These are phyloP conservation scores for Penstemon eatonii DNA, from an alignment of 257 asterid species.

Conservation along the genomic window DNA sequence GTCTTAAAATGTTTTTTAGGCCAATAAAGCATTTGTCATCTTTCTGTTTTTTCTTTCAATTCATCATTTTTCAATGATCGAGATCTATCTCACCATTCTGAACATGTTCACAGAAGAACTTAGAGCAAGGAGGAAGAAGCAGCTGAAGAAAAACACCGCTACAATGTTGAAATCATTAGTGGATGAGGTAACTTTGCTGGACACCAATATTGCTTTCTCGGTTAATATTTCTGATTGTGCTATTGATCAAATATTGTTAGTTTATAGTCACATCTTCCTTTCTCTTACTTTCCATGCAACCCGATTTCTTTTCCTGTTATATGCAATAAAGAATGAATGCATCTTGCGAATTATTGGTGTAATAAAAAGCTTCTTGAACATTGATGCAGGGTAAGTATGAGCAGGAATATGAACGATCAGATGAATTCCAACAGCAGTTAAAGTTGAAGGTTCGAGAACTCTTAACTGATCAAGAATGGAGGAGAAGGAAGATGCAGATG, in stretches of 20 bases:
- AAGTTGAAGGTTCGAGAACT: conserved; percentile 93
- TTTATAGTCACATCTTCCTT: neutral
- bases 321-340: neutral
- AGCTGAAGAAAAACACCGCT: conserved; percentile 86
- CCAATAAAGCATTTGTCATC: conserved; percentile 6
- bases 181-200: conserved; percentile 57
- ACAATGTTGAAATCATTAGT: conserved; percentile 79
- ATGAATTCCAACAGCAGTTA: conserved; percentile 82
- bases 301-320: neutral
- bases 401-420: conserved; percentile 80
- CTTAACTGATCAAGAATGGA: conserved; percentile 97
- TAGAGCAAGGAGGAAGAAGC: conserved; percentile 85
- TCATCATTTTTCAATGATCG: conserved; percentile 9
- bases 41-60: conserved; percentile 5
- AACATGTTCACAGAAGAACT: conserved; percentile 75
- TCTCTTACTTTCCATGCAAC: neutral
- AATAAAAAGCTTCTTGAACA: neutral
- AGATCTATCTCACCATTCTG: conserved; percentile 28
- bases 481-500: conserved; percentile 99
- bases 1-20: neutral
- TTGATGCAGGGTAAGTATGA: conserved; percentile 82
- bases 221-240: conserved; percentile 4
- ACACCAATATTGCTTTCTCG: conserved; percentile 14
- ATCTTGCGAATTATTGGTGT: neutral
- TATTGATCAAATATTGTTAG: conserved; percentile 8